Evolutionary conservation across 352 stramenopile species (phyloP).

Genomic region (Pythium biforme): DNA sequence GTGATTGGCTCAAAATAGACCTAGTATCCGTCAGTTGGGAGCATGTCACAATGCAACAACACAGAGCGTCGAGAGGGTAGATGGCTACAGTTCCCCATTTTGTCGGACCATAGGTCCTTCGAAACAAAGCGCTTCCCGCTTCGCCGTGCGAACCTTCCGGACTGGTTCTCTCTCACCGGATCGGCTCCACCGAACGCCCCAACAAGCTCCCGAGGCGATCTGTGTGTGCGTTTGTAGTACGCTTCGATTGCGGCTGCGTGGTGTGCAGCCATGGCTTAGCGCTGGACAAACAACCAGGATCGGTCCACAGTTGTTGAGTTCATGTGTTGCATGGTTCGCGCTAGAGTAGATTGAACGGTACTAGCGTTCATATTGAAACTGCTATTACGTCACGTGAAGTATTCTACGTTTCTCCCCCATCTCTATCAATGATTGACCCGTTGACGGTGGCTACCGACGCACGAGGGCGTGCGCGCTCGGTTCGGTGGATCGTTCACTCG

Average conservation of each 20-base stretch:
- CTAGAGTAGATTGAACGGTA: no score
- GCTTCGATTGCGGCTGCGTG: no score
- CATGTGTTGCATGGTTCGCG: no score
- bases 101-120: background rate
- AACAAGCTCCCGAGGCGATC: no score
- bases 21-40: background rate
- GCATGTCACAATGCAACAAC: background rate
- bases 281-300: no score
- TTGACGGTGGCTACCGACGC: background rate
- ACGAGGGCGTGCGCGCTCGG: no score
- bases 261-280: no score
- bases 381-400: no score
- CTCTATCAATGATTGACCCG: background rate
- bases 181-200: background rate
- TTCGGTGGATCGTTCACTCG: background rate
- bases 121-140: background rate
- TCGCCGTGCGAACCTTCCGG: background rate
- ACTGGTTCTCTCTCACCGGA: background rate
- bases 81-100: constrained; percentile 3
- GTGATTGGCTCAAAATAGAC: background rate
- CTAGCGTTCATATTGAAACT: no score
- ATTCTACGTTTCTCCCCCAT: no score
- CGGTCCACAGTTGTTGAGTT: no score
- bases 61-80: background rate
- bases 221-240: no score